These are phyloP conservation scores for Coemansia sp. DNA, from an alignment of 192 early-diverging fungal genomes.

Conservation along the genomic window DNA sequence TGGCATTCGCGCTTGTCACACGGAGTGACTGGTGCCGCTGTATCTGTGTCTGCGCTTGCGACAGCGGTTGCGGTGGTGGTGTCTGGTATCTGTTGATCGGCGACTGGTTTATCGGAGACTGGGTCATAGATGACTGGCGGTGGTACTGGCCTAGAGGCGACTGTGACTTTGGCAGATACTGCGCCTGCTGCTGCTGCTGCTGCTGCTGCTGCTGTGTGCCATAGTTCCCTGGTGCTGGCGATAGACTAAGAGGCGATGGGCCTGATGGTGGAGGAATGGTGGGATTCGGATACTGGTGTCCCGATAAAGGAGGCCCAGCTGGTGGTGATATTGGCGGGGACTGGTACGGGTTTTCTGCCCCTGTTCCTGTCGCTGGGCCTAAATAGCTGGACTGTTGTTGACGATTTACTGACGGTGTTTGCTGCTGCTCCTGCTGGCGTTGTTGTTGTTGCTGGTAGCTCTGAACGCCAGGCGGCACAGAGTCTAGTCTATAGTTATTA, in stretches of 20 bases:
- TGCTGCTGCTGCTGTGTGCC: constrained; percentile 8
- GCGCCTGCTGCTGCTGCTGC: constrained; percentile 9
- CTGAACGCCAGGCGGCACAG: not conserved
- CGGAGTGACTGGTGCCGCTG: constrained; percentile 33
- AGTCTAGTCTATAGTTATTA: not conserved
- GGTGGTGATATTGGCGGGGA: not conserved
- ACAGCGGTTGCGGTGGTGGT: constrained; percentile 22
- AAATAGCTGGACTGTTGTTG: not conserved
- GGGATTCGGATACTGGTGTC: not conserved
- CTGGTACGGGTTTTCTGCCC: constrained; percentile 2
- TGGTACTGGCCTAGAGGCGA: constrained; percentile 18
- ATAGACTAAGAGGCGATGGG: not conserved
- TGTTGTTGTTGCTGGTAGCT: constrained; percentile 5
- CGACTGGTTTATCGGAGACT: constrained; percentile 14
- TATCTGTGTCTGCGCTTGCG: constrained; percentile 25
- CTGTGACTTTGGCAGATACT: constrained; percentile 3
- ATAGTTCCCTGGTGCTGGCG: constrained; percentile 1
- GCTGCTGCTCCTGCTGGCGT: constrained; percentile 13
- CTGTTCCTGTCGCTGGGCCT: not conserved
- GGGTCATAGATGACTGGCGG: not conserved
- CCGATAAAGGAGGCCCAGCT: not conserved
- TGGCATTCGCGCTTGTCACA: not conserved
- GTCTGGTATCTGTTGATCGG: constrained; percentile 9
- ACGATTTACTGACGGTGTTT: constrained; percentile 1
- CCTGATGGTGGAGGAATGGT: not conserved